Evolutionary conservation across 2,329 filamentous ascomycete species (phyloP).

Genomic region (Gliomastix tumulicola): DNA sequence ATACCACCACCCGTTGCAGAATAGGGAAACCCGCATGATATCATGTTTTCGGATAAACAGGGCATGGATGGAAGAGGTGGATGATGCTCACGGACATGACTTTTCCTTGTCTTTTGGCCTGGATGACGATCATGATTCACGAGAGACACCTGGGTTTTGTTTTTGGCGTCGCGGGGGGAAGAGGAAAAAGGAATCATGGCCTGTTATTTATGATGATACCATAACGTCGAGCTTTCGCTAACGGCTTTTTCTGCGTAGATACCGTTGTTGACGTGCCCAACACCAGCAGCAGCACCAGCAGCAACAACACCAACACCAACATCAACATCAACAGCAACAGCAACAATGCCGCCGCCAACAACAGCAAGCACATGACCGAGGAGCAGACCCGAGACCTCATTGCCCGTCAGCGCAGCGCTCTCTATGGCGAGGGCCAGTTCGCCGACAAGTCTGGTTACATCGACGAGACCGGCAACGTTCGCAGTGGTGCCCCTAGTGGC

Average conservation of each 20-base stretch:
- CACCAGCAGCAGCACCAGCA: constrained; percentile 11
- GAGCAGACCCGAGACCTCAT: constrained; percentile 95
- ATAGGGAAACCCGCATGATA: background rate
- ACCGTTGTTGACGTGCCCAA: constrained; percentile 37
- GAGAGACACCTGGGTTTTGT: too few relatives aligned
- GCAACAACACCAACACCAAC: constrained; percentile 2
- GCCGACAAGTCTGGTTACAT: constrained; percentile 60
- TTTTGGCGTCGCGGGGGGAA: too few relatives aligned
- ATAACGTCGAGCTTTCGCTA: constrained; percentile 24
- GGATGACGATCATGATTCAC: too few relatives aligned
- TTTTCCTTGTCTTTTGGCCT: background rate
- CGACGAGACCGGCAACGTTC: constrained; percentile 59
- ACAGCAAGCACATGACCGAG: constrained; percentile 82
- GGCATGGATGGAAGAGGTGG: constrained; percentile 26
- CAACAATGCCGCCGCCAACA: constrained; percentile 8
- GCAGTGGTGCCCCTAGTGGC: constrained; percentile 59
- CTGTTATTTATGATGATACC: too few relatives aligned
- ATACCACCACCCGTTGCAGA: constrained; percentile 25
- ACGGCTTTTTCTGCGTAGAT: constrained; percentile 37
- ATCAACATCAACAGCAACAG: constrained; percentile 5
- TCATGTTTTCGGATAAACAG: constrained; percentile 16
- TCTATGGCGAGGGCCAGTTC: constrained; percentile 76
- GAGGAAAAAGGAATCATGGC: too few relatives aligned
- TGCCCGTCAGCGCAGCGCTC: constrained; percentile 86
- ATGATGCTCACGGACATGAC: background rate